Conservation (phyloP, 768 basidiomycete species). For the Hemileccinum rubropunctum region DNA sequence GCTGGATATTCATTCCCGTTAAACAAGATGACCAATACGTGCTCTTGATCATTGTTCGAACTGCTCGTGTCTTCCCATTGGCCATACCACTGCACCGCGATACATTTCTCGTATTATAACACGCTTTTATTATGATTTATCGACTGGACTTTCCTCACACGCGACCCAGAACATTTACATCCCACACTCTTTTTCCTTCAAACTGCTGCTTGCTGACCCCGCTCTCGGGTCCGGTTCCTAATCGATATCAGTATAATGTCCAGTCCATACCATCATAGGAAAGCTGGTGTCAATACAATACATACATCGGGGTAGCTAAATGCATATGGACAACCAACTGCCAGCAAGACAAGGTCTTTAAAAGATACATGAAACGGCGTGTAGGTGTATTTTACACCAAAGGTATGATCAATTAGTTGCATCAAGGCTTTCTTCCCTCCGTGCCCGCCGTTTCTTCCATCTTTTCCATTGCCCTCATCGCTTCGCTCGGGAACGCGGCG, state of each 20-base stretch:
- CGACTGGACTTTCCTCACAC: constrained; percentile 11
- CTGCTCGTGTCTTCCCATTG: constrained; percentile 5
- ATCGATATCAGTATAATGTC: constrained; percentile 5
- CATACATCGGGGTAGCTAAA: too few species aligned
- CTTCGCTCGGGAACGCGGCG: constrained; percentile 20
- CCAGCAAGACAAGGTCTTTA: too few species aligned
- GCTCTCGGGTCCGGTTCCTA: neutral
- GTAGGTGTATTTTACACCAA: too few species aligned
- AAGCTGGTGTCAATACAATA: constrained; percentile 4
- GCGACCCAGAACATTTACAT: constrained; percentile 9
- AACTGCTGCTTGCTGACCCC: neutral
- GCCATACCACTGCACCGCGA: constrained; percentile 18
- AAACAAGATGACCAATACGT: constrained; percentile 41
- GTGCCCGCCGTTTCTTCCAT: neutral
- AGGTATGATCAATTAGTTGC: constrained; percentile 1
- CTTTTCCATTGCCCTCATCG: constrained; percentile 12
- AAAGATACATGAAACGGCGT: too few species aligned
- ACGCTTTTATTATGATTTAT: constrained; percentile 26
- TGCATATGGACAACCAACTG: too few species aligned
- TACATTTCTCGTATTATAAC: constrained; percentile 25
- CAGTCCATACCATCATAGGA: constrained; percentile 1
- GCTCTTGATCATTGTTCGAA: constrained; percentile 16
- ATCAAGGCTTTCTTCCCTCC: neutral
- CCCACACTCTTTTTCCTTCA: constrained; percentile 8
- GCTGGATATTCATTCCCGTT: constrained; percentile 76